phyloP scores from a whole-genome alignment of 495 filamentous ascomycete genomes.

The Barbatosphaeria neglecta region DNA sequence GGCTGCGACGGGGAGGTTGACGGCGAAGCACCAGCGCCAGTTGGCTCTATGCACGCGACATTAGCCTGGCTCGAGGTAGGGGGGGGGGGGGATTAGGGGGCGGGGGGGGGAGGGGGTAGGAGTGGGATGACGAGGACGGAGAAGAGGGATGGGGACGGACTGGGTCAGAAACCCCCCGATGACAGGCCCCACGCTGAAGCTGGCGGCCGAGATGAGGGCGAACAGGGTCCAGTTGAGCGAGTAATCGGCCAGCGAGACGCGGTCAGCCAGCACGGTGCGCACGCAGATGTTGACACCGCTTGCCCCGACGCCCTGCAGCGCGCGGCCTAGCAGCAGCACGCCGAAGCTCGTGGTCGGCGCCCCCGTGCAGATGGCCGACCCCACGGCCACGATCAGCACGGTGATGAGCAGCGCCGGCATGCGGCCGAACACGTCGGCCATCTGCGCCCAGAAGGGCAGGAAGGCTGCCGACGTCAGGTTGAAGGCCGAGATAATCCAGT shows the following conservation, averaged over 20 bases:
- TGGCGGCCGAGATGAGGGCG: constrained; percentile 34
- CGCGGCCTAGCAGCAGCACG: constrained; percentile 45
- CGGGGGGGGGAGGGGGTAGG: too few species aligned
- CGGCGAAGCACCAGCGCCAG: constrained; percentile 51
- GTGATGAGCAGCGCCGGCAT: constrained; percentile 7
- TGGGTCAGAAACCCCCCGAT: constrained; percentile 32
- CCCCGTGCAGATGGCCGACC: constrained; percentile 26
- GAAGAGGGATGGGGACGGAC: too few species aligned
- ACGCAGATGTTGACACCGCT: constrained; percentile 44
- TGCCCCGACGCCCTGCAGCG: constrained; percentile 43
- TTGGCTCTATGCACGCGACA: too few species aligned
- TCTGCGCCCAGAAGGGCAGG: constrained; percentile 49
- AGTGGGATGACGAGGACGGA: too few species aligned
- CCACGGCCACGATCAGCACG: constrained; percentile 7
- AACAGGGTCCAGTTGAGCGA: constrained; percentile 48
- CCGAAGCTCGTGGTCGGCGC: constrained; percentile 38
- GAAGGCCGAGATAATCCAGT: constrained; percentile 54
- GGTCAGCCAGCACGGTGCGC: constrained; percentile 44
- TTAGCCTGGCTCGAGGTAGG: too few species aligned
- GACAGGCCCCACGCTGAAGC: constrained; percentile 44
- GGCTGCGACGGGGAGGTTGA: constrained; percentile 39
- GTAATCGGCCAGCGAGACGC: constrained; percentile 43
- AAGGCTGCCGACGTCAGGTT: constrained; percentile 50
- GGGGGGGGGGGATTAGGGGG: too few species aligned
- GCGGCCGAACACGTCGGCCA: constrained; percentile 48